A percentile compares a stretch with the other conserved stretches of the same genome.
phyloP scores from a whole-genome alignment of 2,329 filamentous ascomycete genomes.

The Aspergillus awamori region DNA sequence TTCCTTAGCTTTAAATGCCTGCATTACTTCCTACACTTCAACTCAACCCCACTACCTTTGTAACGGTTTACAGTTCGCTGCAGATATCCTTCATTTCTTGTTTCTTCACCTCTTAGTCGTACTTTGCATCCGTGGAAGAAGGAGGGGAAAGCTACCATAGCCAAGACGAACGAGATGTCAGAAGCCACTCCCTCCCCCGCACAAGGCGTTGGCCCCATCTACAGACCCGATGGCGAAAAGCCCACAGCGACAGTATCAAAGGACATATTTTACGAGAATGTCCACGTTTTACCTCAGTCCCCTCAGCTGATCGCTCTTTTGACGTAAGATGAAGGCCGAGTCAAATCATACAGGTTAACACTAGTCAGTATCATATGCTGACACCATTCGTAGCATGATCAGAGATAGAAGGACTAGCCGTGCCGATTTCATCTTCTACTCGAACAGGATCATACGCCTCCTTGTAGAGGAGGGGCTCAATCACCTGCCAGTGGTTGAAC shows the following conservation, averaged over 20 bases:
- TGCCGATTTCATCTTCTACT: constrained; percentile 99
- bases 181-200: constrained; percentile 51
- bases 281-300: constrained; percentile 87
- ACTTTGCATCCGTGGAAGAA: background rate
- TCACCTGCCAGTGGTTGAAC: constrained; percentile 87
- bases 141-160: constrained; percentile 3
- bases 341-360: background rate
- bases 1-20: too few relatives aligned
- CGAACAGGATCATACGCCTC: constrained; percentile 94
- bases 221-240: constrained; percentile 74
- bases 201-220: constrained; percentile 77
- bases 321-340: constrained; percentile 68
- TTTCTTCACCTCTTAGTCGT: background rate
- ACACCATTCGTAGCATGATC: constrained; percentile 71
- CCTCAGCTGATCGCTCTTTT: constrained; percentile 95
- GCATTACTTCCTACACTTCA: too few relatives aligned
- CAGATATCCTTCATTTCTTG: background rate
- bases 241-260: constrained; percentile 88
- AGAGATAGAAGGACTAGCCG: constrained; percentile 86
- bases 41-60: too few relatives aligned
- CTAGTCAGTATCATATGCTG: background rate
- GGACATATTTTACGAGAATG: constrained; percentile 78
- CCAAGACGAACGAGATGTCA: constrained; percentile 29
- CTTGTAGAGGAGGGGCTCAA: constrained; percentile 97
- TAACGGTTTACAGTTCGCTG: too few relatives aligned